Evolutionary conservation across 148 eudicot genomes (phyloP).

Genomic region (Vaccinium macrocarpon): DNA sequence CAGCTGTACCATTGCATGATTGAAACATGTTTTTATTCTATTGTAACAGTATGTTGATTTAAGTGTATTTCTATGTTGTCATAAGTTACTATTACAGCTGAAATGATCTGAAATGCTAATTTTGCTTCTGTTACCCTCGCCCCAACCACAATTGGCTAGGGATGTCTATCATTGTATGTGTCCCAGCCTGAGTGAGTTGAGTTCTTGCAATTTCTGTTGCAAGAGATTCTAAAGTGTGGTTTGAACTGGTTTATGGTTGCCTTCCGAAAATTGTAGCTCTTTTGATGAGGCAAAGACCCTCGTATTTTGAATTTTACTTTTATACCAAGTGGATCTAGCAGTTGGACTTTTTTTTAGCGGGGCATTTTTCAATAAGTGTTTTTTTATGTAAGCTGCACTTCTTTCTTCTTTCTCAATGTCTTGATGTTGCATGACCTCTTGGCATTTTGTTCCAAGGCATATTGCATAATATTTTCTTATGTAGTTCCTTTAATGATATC

Average conservation of each 20-base stretch:
- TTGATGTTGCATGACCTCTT: background rate
- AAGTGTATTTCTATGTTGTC: background rate
- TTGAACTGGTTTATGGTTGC: background rate
- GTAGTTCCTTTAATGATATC: background rate
- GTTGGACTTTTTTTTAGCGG: background rate
- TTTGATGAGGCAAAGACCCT: background rate
- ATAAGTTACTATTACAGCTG: slow-evolving; percentile 2
- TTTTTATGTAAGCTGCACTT: background rate
- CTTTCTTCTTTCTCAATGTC: background rate
- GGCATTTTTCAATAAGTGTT: background rate
- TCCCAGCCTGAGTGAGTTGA: background rate
- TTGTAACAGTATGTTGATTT: background rate
- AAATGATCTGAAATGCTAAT: background rate
- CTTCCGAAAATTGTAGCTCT: background rate
- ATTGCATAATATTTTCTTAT: background rate
- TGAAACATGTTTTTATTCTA: background rate
- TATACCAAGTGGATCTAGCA: background rate
- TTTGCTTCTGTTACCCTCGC: background rate
- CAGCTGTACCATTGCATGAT: background rate
- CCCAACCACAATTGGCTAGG: background rate
- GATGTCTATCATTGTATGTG: background rate
- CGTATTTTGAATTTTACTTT: background rate
- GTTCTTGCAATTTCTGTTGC: background rate
- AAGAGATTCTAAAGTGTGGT: background rate
- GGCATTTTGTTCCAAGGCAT: background rate